Conservation (phyloP, 371 early-diverging fungal genomes). For the Saksenaea vasiformis region DNA sequence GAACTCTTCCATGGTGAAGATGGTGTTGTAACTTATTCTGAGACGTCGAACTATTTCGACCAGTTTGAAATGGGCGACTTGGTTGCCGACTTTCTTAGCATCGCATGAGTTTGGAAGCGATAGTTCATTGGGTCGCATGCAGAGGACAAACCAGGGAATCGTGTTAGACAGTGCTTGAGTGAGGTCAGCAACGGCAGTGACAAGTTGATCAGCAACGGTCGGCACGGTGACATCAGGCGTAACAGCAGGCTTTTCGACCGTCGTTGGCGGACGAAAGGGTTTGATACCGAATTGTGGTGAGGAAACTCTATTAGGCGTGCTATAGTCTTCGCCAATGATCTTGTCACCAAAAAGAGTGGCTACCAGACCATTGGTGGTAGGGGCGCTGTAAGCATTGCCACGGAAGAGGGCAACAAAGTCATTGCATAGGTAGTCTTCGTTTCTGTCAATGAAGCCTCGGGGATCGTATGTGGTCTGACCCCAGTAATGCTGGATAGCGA, state of each 20-base stretch:
- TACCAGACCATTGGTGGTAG: constrained; percentile 77
- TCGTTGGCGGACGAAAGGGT: constrained; percentile 29
- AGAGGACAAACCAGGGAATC: constrained; percentile 82
- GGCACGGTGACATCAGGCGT: constrained; percentile 14
- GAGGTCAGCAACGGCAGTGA: constrained; percentile 62
- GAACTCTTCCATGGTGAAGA: constrained; percentile 58
- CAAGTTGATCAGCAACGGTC: constrained; percentile 54
- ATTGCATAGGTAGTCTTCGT: constrained; percentile 70
- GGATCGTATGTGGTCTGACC: constrained; percentile 74
- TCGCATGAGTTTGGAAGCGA: constrained; percentile 61
- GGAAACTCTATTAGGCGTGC: constrained; percentile 25
- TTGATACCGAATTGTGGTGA: constrained; percentile 49
- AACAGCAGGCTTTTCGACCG: constrained; percentile 8
- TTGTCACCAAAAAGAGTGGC: constrained; percentile 75
- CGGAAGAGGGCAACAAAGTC: constrained; percentile 83
- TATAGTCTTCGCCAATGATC: constrained; percentile 66
- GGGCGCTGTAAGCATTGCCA: constrained; percentile 43
- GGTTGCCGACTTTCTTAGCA: constrained; percentile 53
- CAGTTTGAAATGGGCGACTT: constrained; percentile 55
- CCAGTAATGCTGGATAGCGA: constrained; percentile 81
- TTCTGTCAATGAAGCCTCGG: constrained; percentile 67
- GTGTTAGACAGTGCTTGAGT: constrained; percentile 76
- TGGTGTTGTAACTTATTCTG: constrained; percentile 55
- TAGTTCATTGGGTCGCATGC: constrained; percentile 74
- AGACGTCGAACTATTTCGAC: constrained; percentile 50